Evolutionary conservation across 1,139 yeast genomes (phyloP).

Genomic region (Blastobotrys elegans): DNA sequence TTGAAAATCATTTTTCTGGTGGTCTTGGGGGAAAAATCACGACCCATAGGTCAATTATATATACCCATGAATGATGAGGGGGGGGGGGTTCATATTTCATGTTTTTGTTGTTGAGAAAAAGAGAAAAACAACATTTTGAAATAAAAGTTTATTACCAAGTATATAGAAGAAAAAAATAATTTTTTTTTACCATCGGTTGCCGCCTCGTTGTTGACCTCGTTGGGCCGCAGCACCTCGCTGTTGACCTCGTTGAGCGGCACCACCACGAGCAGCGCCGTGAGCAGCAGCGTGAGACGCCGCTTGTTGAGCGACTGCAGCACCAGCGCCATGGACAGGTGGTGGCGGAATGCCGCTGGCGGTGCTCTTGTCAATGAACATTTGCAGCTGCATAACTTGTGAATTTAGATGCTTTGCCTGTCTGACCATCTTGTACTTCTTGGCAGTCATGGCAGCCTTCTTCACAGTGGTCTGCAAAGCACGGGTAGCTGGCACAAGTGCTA

Average conservation of each 20-base stretch:
- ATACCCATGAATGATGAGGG: too few species aligned
- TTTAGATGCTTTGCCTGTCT: slow-evolving; percentile 4
- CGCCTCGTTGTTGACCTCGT: neutral
- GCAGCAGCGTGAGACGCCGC: neutral
- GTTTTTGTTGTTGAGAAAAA: too few species aligned
- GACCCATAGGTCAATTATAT: too few species aligned
- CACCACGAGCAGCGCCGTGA: neutral
- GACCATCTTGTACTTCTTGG: slow-evolving; percentile 17
- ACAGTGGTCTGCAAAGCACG: slow-evolving; percentile 22
- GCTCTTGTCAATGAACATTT: slow-evolving; percentile 1
- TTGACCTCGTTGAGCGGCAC: neutral
- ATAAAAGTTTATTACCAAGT: too few species aligned
- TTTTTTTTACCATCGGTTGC: too few species aligned
- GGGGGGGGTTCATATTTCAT: too few species aligned
- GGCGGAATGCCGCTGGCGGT: neutral
- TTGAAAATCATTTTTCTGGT: too few species aligned
- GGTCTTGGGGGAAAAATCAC: too few species aligned
- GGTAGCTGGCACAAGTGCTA: slow-evolving; percentile 21
- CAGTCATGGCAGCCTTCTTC: slow-evolving; percentile 18
- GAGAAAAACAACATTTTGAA: too few species aligned
- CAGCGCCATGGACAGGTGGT: neutral
- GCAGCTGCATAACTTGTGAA: slow-evolving; percentile 6
- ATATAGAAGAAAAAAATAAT: too few species aligned
- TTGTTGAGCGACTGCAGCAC: neutral
- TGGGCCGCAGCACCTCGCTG: neutral